Evolutionary conservation across 179 eudicot species (phyloP).

Genomic region (Pouteria campechiana): DNA sequence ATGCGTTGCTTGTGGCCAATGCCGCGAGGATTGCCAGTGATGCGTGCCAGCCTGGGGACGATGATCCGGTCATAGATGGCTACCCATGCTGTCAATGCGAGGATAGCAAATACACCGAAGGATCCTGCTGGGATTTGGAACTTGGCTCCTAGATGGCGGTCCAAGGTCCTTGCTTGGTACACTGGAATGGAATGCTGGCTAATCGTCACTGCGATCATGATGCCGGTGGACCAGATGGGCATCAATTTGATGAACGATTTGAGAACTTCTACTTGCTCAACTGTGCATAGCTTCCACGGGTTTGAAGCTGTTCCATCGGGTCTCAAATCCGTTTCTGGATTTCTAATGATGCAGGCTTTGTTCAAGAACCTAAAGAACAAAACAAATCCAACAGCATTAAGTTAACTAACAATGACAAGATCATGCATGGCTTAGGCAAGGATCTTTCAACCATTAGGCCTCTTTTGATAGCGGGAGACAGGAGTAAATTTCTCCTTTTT

Average conservation of each 20-base stretch:
- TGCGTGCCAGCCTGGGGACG: slow-evolving; percentile 52
- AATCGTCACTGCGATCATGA: slow-evolving; percentile 48
- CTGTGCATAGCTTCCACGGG: slow-evolving; percentile 62
- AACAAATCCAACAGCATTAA: background rate
- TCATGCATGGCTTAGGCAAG: background rate
- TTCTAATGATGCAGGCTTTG: slow-evolving; percentile 61
- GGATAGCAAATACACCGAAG: slow-evolving; percentile 36
- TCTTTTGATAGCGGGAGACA: too few relatives aligned
- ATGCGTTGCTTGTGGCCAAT: slow-evolving; percentile 47
- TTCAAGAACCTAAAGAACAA: slow-evolving; percentile 48
- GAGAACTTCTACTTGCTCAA: slow-evolving; percentile 69
- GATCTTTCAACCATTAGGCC: too few relatives aligned
- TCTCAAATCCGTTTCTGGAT: slow-evolving; percentile 38
- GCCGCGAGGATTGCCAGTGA: slow-evolving; percentile 39
- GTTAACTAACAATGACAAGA: background rate
- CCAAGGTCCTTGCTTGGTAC: slow-evolving; percentile 66
- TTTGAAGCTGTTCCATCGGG: slow-evolving; percentile 34
- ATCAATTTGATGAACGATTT: slow-evolving; percentile 52
- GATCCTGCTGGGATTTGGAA: slow-evolving; percentile 81
- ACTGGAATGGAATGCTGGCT: slow-evolving; percentile 42
- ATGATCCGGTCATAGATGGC: slow-evolving; percentile 54
- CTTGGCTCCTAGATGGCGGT: slow-evolving; percentile 50
- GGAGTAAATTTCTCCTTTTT: too few relatives aligned
- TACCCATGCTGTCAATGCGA: slow-evolving; percentile 49
- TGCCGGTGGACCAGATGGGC: slow-evolving; percentile 69